Evolutionary conservation across 2,329 filamentous ascomycete genomes (phyloP), one percentile per base, ranked within the genome.

Genomic region (Aspergillus cejpii): DNA sequence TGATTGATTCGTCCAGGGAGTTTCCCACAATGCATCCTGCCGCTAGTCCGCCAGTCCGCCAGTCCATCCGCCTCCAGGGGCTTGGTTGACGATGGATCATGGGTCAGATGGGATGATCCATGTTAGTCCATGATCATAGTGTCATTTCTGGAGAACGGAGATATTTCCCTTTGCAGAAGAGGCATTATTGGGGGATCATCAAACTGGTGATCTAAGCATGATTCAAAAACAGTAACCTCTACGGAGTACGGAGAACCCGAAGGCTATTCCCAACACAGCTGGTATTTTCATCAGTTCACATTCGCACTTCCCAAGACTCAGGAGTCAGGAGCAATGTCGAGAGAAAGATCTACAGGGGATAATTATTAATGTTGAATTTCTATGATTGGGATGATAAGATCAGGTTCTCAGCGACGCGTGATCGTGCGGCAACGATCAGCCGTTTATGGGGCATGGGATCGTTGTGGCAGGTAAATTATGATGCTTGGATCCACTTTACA

Each of bases 361-460:
- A 36, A 29, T 39, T 28, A 43, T 43, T 49, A 10, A 20, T 34
- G 15, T 34, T 19, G 14, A 6, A 11, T 34, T 34, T 34, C 11
- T 34, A 34, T 34, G 31, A 34, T 34, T 45, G 24, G 43, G 31
- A 43, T 12, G 39, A 48, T 47, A 50, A 55, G 59, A 61, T 61
- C 61, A 56, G 51, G 53, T 58, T 59, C 54, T 52, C 43, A 47
- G 43, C 37, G 41, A 43, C 41, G 52, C 44, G 42, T 52, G 54
- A 58, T 56, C 56, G 54, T 54, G 55, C 55, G 52, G 57, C 55
- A 62, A 57, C 59, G 60, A 64, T 64, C 61, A 62, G 50, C 62
- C 62, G 62, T 65, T 65, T 59, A 64, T 59, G 61, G 61, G 57
- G 60, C 58, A 45, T 55, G 45, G 55, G 49, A 53, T 58, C 45